A percentile compares a stretch with the other conserved stretches of the same genome.
Evolutionary conservation across 1,284 basidiomycete genomes (phyloP).

Genomic region (Inonotus hispidus): DNA sequence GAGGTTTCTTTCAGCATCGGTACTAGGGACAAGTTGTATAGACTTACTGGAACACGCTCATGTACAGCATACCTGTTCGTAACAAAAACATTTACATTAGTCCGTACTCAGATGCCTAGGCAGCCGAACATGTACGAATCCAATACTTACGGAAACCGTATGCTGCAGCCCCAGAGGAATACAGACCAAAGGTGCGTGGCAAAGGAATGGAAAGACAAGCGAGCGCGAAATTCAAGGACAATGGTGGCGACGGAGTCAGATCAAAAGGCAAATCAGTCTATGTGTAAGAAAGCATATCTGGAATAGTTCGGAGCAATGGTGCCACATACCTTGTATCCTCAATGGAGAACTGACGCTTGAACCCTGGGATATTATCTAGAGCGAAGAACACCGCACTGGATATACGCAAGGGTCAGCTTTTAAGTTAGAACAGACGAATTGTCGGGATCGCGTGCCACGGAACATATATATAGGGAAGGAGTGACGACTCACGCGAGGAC

Average conservation of each 20-base stretch:
- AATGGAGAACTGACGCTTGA: conserved; percentile 79
- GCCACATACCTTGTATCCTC: conserved; percentile 65
- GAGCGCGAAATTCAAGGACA: not conserved
- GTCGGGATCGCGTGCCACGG: too few relatives aligned
- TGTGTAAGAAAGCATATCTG: not conserved
- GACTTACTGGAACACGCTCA: conserved; percentile 77
- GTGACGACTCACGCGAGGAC: conserved; percentile 51
- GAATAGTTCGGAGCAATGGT: not conserved
- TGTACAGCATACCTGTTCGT: conserved; percentile 51
- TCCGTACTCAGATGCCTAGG: not conserved
- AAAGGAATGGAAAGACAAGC: not conserved
- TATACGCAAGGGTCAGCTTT: conserved; percentile 5
- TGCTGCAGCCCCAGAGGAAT: conserved; percentile 23
- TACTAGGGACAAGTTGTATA: conserved; percentile 13
- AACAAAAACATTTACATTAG: conserved; percentile 28
- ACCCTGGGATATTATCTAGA: conserved; percentile 72
- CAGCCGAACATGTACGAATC: not conserved
- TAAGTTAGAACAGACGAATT: too few relatives aligned
- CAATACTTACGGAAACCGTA: conserved; percentile 51
- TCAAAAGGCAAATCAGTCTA: not conserved
- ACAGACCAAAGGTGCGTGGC: not conserved
- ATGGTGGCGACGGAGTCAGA: not conserved
- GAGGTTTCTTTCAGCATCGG: not conserved
- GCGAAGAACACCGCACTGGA: conserved; percentile 61
- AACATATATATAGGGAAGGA: not conserved